phyloP scores from a whole-genome alignment of 148 eudicot genomes.

The Heliamphora exappendiculata region DNA sequence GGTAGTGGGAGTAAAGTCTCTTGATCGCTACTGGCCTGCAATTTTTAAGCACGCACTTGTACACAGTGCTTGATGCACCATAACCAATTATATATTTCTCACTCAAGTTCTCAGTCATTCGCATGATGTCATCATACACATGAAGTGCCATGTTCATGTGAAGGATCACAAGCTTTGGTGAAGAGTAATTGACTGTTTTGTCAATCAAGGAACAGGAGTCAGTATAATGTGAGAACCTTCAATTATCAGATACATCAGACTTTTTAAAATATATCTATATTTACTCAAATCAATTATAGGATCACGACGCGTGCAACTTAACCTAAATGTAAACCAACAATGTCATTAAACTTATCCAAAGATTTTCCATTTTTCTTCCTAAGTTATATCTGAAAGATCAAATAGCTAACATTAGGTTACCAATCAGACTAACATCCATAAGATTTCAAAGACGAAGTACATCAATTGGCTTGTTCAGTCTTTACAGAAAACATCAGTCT shows the following conservation, averaged over 20 bases:
- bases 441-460: not conserved
- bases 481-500: not conserved
- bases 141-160: constrained; percentile 99
- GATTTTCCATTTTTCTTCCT: not conserved
- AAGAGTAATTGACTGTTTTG: constrained; percentile 56
- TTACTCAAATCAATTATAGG: too few species aligned
- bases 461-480: not conserved
- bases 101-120: constrained; percentile 96
- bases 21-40: constrained; percentile 93
- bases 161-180: constrained; percentile 96
- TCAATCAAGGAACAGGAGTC: not conserved
- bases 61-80: constrained; percentile 96
- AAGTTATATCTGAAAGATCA: not conserved
- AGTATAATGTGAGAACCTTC: not conserved
- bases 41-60: constrained; percentile 94
- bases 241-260: not conserved
- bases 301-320: too few species aligned
- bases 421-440: not conserved
- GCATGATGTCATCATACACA: constrained; percentile 95
- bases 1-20: constrained; percentile 72
- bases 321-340: not conserved
- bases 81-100: constrained; percentile 90
- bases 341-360: too few species aligned
- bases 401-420: not conserved
- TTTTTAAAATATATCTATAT: not conserved